Evolutionary conservation across 495 filamentous ascomycete genomes (phyloP).

Genomic region (Amniculicola lignicola): DNA sequence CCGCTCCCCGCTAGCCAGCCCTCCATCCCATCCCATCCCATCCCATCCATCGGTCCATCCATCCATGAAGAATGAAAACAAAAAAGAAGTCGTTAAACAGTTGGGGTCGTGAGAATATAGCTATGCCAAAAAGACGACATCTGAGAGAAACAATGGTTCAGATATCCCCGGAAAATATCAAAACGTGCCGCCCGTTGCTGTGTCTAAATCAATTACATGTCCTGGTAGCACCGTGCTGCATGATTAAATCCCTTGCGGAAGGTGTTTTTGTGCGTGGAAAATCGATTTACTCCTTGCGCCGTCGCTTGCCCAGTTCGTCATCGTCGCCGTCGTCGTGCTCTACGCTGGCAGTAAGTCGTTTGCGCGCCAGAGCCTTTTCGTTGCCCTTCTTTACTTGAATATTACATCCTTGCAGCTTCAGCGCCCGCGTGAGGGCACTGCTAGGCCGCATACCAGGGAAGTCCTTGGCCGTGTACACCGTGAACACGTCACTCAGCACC

Average conservation of each 20-base stretch:
- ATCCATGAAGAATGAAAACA: no score
- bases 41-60: no score
- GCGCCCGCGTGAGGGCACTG: conserved; percentile 62
- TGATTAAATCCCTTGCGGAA: no score
- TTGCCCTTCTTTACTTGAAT: conserved; percentile 84
- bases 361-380: conserved; percentile 51
- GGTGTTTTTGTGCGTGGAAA: no score
- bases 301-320: conserved; percentile 30
- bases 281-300: conserved; percentile 32
- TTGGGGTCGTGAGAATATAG: conserved; percentile 25
- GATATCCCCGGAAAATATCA: conserved; percentile 27
- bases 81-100: conserved; percentile 16
- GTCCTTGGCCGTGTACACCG: conserved; percentile 93
- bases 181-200: conserved; percentile 20
- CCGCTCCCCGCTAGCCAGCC: no score
- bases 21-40: no score
- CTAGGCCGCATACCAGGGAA: conserved; percentile 88
- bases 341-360: conserved; percentile 39
- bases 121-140: conserved; percentile 28
- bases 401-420: conserved; percentile 71
- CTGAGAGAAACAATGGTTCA: conserved; percentile 24
- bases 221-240: background rate
- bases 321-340: conserved; percentile 50
- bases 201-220: conserved; percentile 7
- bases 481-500: conserved; percentile 74